A percentile compares a stretch with the other conserved stretches of the same genome.
These are phyloP conservation scores for cucumber (Cucumis sativus) DNA, from an alignment of 306 rosid genomes.

Conservation along the genomic window DNA sequence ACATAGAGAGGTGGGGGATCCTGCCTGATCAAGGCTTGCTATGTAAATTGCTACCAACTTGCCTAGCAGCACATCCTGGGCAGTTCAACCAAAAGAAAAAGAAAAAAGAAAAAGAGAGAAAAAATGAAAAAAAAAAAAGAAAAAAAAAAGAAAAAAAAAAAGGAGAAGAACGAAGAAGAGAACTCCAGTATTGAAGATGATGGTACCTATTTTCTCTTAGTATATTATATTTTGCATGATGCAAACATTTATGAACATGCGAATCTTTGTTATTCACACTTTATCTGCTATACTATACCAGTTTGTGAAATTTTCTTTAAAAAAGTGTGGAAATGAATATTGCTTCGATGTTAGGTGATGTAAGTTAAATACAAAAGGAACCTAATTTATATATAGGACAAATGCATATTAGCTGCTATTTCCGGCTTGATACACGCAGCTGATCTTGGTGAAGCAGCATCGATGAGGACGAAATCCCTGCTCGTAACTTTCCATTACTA, in stretches of 20 bases:
- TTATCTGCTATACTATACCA: neutral
- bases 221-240: neutral
- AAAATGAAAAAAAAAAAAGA: no score
- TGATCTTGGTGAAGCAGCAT: neutral
- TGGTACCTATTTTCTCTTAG: neutral
- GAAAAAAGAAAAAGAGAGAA: no score
- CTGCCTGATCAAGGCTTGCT: neutral
- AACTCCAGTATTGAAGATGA: neutral
- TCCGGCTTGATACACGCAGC: neutral
- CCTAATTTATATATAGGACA: neutral
- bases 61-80: neutral
- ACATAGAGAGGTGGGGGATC: no score
- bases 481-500: neutral
- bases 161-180: neutral
- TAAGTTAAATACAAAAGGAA: neutral
- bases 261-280: neutral
- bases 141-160: neutral
- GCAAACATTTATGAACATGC: neutral
- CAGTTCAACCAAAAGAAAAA: neutral
- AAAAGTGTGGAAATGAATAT: neutral
- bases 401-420: neutral
- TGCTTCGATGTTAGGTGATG: neutral
- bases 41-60: neutral
- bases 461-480: neutral
- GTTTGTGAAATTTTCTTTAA: neutral